phyloP scores from a whole-genome alignment of 495 filamentous ascomycete genomes.

The Evansstolkia leycettana region DNA sequence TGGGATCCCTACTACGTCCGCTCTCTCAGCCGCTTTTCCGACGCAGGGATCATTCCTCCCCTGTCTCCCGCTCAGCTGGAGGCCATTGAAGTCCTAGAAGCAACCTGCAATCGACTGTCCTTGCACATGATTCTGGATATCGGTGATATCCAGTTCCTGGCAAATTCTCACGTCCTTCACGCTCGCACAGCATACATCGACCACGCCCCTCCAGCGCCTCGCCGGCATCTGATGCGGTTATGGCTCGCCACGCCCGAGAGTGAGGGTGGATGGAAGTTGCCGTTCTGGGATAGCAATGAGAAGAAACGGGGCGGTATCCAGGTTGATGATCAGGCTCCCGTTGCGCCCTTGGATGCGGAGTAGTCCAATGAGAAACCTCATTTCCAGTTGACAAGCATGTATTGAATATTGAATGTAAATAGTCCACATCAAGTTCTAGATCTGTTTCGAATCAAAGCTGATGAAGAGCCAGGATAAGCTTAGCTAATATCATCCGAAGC shows the following conservation, averaged over 20 bases:
- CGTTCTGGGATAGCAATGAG: constrained; percentile 67
- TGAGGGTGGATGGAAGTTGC: constrained; percentile 78
- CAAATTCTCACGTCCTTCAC: constrained; percentile 58
- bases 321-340: constrained; percentile 63
- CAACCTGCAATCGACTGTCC: constrained; percentile 48
- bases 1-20: constrained; percentile 75
- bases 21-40: constrained; percentile 53
- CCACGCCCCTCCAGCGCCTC: constrained; percentile 46
- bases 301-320: constrained; percentile 83
- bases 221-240: constrained; percentile 70
- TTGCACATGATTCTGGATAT: constrained; percentile 71
- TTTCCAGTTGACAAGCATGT: background rate
- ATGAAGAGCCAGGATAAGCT: too few species aligned
- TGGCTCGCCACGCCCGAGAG: constrained; percentile 72
- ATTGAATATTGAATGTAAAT: too few species aligned
- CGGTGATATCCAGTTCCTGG: constrained; percentile 69
- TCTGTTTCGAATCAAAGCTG: too few species aligned
- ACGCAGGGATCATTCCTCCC: constrained; percentile 52
- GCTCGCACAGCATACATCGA: constrained; percentile 58
- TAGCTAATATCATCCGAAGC: too few species aligned
- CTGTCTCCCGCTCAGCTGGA: constrained; percentile 50
- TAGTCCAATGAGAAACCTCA: too few species aligned
- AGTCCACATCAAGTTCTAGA: too few species aligned
- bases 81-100: constrained; percentile 53
- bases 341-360: constrained; percentile 60